Evolutionary conservation across 768 basidiomycete species (phyloP).

Genomic region (Panaeolus papilionaceus): DNA sequence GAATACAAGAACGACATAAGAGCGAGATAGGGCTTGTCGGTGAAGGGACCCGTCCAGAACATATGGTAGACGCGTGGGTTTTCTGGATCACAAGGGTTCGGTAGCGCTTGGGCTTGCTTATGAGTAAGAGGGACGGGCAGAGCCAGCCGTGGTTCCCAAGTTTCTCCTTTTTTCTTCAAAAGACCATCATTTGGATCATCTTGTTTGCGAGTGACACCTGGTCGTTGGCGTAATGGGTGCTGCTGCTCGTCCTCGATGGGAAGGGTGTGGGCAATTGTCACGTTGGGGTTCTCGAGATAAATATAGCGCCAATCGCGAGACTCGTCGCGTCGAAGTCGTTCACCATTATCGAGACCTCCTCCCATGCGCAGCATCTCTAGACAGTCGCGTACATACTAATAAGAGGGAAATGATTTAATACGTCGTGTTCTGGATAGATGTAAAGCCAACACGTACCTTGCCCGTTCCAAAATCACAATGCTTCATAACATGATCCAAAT

Average conservation of each 20-base stretch:
- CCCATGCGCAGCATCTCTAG: slow-evolving; percentile 88
- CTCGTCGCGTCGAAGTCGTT: slow-evolving; percentile 73
- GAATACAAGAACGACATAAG: slow-evolving; percentile 92
- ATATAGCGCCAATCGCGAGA: slow-evolving; percentile 84
- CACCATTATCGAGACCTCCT: slow-evolving; percentile 81
- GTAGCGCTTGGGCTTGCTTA: slow-evolving; percentile 45
- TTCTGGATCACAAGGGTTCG: slow-evolving; percentile 69
- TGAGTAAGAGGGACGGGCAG: slow-evolving; percentile 56
- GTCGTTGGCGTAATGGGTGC: slow-evolving; percentile 26
- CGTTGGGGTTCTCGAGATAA: slow-evolving; percentile 61
- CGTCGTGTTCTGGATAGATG: slow-evolving; percentile 19
- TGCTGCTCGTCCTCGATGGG: slow-evolving; percentile 23
- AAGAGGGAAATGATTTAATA: slow-evolving; percentile 12
- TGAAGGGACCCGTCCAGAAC: slow-evolving; percentile 98
- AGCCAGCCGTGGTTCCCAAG: slow-evolving; percentile 61
- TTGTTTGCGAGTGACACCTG: slow-evolving; percentile 25
- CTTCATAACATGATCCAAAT: slow-evolving; percentile 86
- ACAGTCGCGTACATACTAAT: slow-evolving; percentile 93
- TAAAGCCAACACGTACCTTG: slow-evolving; percentile 52
- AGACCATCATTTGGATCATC: slow-evolving; percentile 61
- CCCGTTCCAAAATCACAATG: slow-evolving; percentile 82
- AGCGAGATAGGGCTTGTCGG: slow-evolving; percentile 95
- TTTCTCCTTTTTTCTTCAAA: slow-evolving; percentile 58
- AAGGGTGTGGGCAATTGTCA: slow-evolving; percentile 33
- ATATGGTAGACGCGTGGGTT: slow-evolving; percentile 90